Evolutionary conservation across 306 rosid species (phyloP).

Genomic region (Gynostemma pentaphyllum): DNA sequence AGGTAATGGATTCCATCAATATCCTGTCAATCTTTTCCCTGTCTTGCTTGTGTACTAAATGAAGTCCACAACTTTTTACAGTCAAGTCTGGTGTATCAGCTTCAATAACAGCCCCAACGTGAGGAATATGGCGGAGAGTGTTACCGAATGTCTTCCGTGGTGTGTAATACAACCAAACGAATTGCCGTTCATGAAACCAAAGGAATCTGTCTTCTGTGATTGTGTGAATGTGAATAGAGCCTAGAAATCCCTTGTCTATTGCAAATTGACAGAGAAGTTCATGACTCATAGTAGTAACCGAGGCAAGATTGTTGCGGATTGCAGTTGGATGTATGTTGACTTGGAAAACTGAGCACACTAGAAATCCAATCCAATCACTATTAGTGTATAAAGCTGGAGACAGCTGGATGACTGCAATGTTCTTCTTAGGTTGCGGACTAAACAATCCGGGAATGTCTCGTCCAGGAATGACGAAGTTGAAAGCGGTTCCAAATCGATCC

Average conservation of each 20-base stretch:
- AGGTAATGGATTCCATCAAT: background rate
- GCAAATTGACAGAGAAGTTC: constrained; percentile 9
- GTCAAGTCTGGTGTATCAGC: constrained; percentile 2
- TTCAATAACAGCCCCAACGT: constrained; percentile 11
- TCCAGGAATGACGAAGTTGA: constrained; percentile 2
- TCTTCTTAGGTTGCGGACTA: background rate
- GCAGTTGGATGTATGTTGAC: background rate
- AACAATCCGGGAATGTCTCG: constrained; percentile 3
- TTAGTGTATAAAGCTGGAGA: background rate
- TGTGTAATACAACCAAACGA: constrained; percentile 18
- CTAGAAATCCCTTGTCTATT: background rate
- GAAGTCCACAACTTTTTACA: background rate
- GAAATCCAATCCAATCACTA: constrained; percentile 13
- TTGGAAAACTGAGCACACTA: constrained; percentile 9
- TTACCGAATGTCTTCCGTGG: constrained; percentile 7
- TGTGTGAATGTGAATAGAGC: background rate
- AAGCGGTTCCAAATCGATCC: background rate
- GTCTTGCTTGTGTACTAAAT: background rate
- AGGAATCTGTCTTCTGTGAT: background rate
- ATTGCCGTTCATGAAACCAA: constrained; percentile 9
- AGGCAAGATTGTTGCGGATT: background rate
- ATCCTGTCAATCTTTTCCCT: background rate
- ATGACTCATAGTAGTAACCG: background rate
- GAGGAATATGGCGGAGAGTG: background rate
- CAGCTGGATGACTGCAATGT: background rate